phyloP scores from a whole-genome alignment of 352 stramenopile species.

The Phytopythium aichiense region DNA sequence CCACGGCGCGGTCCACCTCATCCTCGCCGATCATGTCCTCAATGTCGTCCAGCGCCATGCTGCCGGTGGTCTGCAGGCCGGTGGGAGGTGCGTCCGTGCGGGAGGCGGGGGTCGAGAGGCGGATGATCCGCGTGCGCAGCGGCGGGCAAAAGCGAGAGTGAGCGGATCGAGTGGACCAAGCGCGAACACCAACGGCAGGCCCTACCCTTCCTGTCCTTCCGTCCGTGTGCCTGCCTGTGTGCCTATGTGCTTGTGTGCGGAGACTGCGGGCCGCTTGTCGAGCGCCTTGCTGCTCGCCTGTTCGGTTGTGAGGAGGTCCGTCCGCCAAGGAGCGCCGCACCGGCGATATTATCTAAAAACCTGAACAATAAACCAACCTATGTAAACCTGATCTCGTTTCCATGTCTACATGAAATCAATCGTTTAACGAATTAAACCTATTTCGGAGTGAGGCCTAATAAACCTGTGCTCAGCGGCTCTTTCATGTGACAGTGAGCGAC shows the following conservation, averaged over 20 bases:
- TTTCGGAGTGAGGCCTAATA: no score
- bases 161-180: background rate
- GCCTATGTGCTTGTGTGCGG: background rate
- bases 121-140: background rate
- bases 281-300: background rate
- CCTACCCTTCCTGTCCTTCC: background rate
- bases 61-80: background rate
- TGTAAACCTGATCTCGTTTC: background rate
- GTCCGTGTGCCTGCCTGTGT: background rate
- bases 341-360: background rate
- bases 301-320: background rate
- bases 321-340: background rate
- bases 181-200: background rate
- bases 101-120: background rate
- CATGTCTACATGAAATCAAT: background rate
- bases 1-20: constrained; percentile 49
- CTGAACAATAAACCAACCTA: background rate
- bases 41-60: constrained; percentile 57
- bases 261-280: background rate
- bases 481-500: background rate
- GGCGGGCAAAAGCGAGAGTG: background rate
- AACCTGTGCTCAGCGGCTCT: no score
- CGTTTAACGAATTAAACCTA: background rate
- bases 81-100: no score
- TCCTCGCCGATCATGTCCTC: constrained; percentile 80